phyloP scores from a whole-genome alignment of 2,329 filamentous ascomycete genomes.

The Phialophora macrospora region DNA sequence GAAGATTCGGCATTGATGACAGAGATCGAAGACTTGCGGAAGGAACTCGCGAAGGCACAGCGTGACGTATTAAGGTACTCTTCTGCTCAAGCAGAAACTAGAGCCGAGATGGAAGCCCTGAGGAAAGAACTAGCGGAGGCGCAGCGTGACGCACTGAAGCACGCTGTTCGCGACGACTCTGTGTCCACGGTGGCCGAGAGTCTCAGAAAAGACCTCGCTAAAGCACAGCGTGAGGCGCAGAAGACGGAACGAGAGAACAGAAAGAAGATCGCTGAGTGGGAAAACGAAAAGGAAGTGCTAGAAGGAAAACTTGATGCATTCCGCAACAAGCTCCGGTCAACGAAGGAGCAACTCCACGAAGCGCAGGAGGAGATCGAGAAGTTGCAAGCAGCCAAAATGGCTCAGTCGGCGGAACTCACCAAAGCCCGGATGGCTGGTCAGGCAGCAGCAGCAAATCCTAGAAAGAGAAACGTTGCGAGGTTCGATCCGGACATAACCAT shows the following conservation, averaged over 20 bases:
- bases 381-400: conserved; percentile 46
- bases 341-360: conserved; percentile 75
- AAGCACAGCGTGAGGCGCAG: conserved; percentile 56
- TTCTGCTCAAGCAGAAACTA: conserved; percentile 1
- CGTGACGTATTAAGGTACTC: conserved; percentile 48
- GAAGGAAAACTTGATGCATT: conserved; percentile 73
- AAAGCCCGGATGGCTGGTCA: conserved; percentile 35
- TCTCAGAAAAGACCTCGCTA: conserved; percentile 56
- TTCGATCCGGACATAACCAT: conserved; percentile 55
- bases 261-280: conserved; percentile 64
- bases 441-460: conserved; percentile 39
- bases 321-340: conserved; percentile 69
- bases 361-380: conserved; percentile 57
- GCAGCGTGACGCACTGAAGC: conserved; percentile 48
- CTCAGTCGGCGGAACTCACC: conserved; percentile 40
- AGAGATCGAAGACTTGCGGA: conserved; percentile 47
- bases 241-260: conserved; percentile 57
- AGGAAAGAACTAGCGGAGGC: conserved; percentile 55
- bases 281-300: conserved; percentile 66
- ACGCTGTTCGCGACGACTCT: conserved; percentile 46
- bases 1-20: conserved; percentile 48
- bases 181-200: conserved; percentile 47
- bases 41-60: conserved; percentile 55
- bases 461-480: conserved; percentile 51
- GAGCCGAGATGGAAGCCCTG: conserved; percentile 48